Evolutionary conservation across 495 filamentous ascomycete genomes (phyloP).

Genomic region (Lepidopterella palustris): DNA sequence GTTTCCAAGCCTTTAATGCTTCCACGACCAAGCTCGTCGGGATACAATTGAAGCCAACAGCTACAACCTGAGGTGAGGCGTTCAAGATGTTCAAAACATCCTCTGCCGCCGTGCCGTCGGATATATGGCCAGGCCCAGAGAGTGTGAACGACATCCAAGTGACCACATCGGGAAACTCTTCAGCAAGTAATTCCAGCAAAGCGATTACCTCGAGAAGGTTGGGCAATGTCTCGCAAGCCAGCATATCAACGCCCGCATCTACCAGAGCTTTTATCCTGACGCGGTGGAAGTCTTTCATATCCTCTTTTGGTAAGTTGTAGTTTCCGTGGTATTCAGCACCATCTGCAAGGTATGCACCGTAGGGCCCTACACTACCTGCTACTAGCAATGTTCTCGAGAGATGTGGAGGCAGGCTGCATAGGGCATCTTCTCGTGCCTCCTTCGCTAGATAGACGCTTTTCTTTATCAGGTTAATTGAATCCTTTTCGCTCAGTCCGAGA

Average conservation of each 20-base stretch:
- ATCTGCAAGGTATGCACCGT: conserved; percentile 35
- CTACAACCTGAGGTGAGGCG: not conserved
- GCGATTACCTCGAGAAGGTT: too few species aligned
- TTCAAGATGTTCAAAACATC: not conserved
- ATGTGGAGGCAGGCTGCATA: not conserved
- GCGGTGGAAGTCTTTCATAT: conserved; percentile 31
- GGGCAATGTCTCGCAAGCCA: conserved; percentile 36
- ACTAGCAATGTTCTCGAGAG: conserved; percentile 19
- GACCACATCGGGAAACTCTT: conserved; percentile 25
- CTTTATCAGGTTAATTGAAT: conserved; percentile 22
- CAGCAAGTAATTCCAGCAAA: conserved; percentile 19
- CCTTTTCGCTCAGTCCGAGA: conserved; percentile 12
- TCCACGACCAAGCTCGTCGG: not conserved
- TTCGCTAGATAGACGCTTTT: conserved; percentile 32
- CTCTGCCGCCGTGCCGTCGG: not conserved
- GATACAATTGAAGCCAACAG: not conserved
- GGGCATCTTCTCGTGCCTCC: conserved; percentile 20
- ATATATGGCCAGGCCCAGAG: not conserved
- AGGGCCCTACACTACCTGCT: conserved; percentile 34
- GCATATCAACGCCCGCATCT: conserved; percentile 29
- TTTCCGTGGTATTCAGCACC: conserved; percentile 35
- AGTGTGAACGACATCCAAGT: conserved; percentile 32
- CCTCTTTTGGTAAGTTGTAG: conserved; percentile 16
- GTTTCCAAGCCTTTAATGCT: not conserved
- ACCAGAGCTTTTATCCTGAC: conserved; percentile 29